These are phyloP conservation scores for Akebia trifoliata DNA, from an alignment of 164 flowering plant genomes.

Conservation along the genomic window DNA sequence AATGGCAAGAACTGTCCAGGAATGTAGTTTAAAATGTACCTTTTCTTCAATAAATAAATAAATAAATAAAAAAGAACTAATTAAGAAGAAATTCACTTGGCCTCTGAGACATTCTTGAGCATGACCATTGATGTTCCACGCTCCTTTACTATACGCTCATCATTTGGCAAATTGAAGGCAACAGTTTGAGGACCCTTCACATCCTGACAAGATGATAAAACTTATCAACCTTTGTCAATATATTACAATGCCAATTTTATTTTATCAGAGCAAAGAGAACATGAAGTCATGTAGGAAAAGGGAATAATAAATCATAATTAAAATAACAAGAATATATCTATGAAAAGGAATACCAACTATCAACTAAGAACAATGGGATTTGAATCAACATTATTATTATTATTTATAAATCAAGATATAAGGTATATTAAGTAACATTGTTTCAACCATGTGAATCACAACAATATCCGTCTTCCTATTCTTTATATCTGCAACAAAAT, in stretches of 20 bases:
- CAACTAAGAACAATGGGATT: no score
- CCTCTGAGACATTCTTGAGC: conserved; percentile 96
- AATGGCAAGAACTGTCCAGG: neutral
- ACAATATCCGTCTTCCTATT: no score
- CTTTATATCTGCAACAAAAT: no score
- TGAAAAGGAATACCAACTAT: no score
- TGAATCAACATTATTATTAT: no score
- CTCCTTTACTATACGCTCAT: conserved; percentile 87
- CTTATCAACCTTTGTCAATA: neutral
- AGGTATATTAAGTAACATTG: no score
- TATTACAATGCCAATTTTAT: neutral
- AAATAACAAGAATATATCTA: no score
- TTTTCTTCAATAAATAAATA: neutral
- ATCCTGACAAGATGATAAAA: conserved; percentile 45
- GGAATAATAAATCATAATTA: no score
- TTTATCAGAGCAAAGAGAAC: no score
- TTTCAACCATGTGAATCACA: no score
- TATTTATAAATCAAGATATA: no score
- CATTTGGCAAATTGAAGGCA: conserved; percentile 96
- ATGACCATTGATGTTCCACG: conserved; percentile 97
- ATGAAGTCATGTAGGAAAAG: no score
- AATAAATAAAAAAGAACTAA: neutral
- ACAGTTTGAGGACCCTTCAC: conserved; percentile 96
- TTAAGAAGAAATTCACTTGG: conserved; percentile 53
- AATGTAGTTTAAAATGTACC: neutral